Evolutionary conservation across 1,284 basidiomycete species (phyloP), one percentile per base, ranked within the genome.

Genomic region (Naganishia cerealis): DNA sequence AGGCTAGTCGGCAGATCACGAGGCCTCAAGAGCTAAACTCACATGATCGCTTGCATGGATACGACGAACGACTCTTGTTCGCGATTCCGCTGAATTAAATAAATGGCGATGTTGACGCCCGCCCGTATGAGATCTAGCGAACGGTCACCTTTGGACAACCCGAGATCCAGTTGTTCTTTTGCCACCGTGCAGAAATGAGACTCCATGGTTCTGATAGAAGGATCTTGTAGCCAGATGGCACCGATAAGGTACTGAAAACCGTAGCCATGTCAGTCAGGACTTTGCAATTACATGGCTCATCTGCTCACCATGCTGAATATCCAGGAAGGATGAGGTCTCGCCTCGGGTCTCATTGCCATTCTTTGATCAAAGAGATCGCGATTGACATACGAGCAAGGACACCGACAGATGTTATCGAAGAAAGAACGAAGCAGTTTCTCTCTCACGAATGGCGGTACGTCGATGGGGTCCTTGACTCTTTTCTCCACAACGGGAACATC

Each of bases 251-350:
- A 63, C 61, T 63, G 38, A 3, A 13, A 50, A 18, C 9, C 21
- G n/a, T 50, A 8, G 21, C 46, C n/a, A 24, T 50, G 21, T 50
- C 46, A 50, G 46, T 24, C 5, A 50, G 24, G 46, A 50, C 15
- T 24, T 24, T 21, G 7, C 15, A 24, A 4, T n/a, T 9, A 50
- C 9, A 24, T 21, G 40, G 9, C 15, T 50, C 9, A n/a, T 50
- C 21, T 24, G 36, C 61, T 63, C 15, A 63, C 61, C 61, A 63
- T 63, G 61, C 61, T 63, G 29, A 42, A 54, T 12, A 63, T 26
- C 61, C 61, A 63, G 8, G 61, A n/a, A 13, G 36, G 61, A 53
- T 63, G 61, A 5, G 61, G 61, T 10, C 61, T 50, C 24, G 53
- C 38, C 21, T 42, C 50, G 13, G 50, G 24, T 8, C 15, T 6